Conservation (phyloP, 148 eudicot genomes). For the Rheum nobile region DNA sequence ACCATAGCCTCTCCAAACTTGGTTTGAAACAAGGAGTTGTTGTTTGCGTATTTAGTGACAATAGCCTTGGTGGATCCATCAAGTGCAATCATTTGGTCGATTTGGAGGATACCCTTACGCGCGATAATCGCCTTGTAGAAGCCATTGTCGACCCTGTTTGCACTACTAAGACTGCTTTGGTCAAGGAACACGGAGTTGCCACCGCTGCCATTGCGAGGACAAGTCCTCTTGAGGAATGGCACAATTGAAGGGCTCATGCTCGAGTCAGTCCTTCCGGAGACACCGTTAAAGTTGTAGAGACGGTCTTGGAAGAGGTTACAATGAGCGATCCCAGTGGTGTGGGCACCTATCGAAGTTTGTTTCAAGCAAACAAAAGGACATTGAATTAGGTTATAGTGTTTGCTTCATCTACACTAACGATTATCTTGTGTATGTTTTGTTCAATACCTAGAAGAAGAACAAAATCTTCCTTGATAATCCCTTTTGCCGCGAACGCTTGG, state of each 20-base stretch:
- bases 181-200: not conserved
- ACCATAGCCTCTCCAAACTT: conserved; percentile 54
- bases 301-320: not conserved
- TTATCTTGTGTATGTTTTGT: not conserved
- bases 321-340: not conserved
- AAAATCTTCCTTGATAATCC: conserved; percentile 28
- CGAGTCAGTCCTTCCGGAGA: not conserved
- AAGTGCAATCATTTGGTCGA: conserved; percentile 40
- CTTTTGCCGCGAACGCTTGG: conserved; percentile 21
- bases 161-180: not conserved
- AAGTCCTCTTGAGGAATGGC: conserved; percentile 12
- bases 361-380: not conserved
- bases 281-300: not conserved
- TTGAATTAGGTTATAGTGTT: too few relatives aligned
- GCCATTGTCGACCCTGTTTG: conserved; percentile 13
- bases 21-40: conserved; percentile 21
- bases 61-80: conserved; percentile 28
- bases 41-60: conserved; percentile 29
- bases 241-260: not conserved
- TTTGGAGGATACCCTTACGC: conserved; percentile 25
- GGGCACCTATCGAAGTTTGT: not conserved
- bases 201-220: not conserved
- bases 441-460: conserved; percentile 27
- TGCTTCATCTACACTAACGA: too few relatives aligned
- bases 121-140: conserved; percentile 19